phyloP scores from a whole-genome alignment of 495 filamentous ascomycete species.

The Tuber calosporum region DNA sequence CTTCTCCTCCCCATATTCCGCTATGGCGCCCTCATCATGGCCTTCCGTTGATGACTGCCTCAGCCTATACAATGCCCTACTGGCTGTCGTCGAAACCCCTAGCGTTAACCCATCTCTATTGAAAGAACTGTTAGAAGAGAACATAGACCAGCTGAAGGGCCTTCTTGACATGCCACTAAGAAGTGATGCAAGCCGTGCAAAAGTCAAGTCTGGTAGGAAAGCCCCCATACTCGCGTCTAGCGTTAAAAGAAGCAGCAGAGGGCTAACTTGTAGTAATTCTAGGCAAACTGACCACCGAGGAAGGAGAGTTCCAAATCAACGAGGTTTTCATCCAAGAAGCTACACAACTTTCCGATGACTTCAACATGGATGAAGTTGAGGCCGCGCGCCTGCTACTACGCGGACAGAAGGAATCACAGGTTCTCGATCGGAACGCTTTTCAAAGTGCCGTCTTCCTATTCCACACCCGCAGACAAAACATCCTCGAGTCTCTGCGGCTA shows the following conservation, averaged over 20 bases:
- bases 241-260: slow-evolving; percentile 7
- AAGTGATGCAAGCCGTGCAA: slow-evolving; percentile 46
- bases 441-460: slow-evolving; percentile 74
- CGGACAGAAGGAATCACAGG: slow-evolving; percentile 56
- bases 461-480: slow-evolving; percentile 67
- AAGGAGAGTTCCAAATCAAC: slow-evolving; percentile 72
- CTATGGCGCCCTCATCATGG: slow-evolving; percentile 25
- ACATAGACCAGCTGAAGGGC: slow-evolving; percentile 64
- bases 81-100: slow-evolving; percentile 28
- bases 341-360: slow-evolving; percentile 70
- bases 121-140: slow-evolving; percentile 58
- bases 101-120: slow-evolving; percentile 42
- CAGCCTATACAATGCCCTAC: slow-evolving; percentile 21
- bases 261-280: slow-evolving; percentile 20
- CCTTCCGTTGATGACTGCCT: slow-evolving; percentile 27
- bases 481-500: slow-evolving; percentile 76
- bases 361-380: slow-evolving; percentile 82
- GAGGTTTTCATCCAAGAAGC: slow-evolving; percentile 73
- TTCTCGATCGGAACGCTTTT: slow-evolving; percentile 60
- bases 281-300: slow-evolving; percentile 66
- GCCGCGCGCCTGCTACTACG: slow-evolving; percentile 66
- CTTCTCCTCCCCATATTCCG: slow-evolving; percentile 9
- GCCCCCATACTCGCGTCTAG: slow-evolving; percentile 38
- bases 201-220: slow-evolving; percentile 51
- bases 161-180: slow-evolving; percentile 63